phyloP scores from a whole-genome alignment of 75 land plant species.

The Chamaecyparis obtusa region DNA sequence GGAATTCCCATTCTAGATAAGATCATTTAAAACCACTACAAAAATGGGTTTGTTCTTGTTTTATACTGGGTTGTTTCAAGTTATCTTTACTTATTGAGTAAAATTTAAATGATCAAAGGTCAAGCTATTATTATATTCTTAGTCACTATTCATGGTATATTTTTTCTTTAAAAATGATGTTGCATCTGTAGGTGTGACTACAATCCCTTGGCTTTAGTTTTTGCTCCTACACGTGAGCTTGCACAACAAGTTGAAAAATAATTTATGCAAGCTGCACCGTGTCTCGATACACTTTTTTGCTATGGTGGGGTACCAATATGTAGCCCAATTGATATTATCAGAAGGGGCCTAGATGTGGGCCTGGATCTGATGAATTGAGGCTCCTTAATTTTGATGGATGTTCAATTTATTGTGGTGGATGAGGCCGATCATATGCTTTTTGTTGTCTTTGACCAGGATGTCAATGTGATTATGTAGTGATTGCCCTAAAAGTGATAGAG shows the following conservation, averaged over 20 bases:
- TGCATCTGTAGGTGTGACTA: slow-evolving; percentile 38
- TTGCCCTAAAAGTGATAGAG: slow-evolving; percentile 55
- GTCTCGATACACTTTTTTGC: slow-evolving; percentile 69
- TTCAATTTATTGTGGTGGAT: slow-evolving; percentile 79
- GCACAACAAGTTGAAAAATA: slow-evolving; percentile 79
- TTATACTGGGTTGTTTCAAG: neutral
- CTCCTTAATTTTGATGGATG: slow-evolving; percentile 51
- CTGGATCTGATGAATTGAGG: slow-evolving; percentile 80
- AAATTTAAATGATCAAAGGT: neutral
- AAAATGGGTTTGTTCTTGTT: slow-evolving; percentile 50
- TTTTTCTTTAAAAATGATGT: neutral
- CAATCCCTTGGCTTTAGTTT: slow-evolving; percentile 55
- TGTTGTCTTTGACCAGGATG: slow-evolving; percentile 79
- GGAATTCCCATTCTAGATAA: slow-evolving; percentile 85
- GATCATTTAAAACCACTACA: slow-evolving; percentile 49
- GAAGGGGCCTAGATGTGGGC: slow-evolving; percentile 75
- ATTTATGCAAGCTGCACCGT: slow-evolving; percentile 51
- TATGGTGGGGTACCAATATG: slow-evolving; percentile 84
- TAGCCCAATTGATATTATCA: slow-evolving; percentile 54
- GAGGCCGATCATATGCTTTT: slow-evolving; percentile 89
- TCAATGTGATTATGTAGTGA: slow-evolving; percentile 54
- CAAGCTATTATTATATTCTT: neutral
- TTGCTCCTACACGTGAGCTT: slow-evolving; percentile 88
- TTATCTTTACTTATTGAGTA: neutral
- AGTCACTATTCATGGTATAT: neutral